A percentile compares a stretch with the other conserved stretches of the same genome.
Evolutionary conservation across 164 flowering plant genomes (phyloP).

Genomic region (Annona squamosa): DNA sequence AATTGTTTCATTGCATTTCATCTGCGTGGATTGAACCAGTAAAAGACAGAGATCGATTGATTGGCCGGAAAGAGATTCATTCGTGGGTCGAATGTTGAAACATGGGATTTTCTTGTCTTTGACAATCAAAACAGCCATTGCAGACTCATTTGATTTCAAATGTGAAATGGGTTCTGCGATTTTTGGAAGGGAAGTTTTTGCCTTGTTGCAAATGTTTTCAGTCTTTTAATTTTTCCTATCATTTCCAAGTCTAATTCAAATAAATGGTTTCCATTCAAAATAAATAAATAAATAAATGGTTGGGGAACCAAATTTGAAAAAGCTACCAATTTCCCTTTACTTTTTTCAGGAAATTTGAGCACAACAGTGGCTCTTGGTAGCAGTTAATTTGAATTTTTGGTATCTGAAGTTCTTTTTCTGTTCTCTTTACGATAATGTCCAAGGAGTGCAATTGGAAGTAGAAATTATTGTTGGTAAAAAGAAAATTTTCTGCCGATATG

Average conservation of each 20-base stretch:
- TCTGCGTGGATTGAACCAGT: background rate
- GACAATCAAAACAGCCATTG: background rate
- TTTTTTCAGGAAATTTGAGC: background rate
- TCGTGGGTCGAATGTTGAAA: background rate
- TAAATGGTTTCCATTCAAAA: too few species aligned
- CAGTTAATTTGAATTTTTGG: background rate
- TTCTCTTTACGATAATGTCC: background rate
- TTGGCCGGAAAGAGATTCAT: background rate
- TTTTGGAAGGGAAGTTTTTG: background rate
- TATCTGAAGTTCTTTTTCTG: background rate
- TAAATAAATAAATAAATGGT: too few species aligned
- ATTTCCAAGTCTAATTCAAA: background rate
- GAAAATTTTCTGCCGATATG: slow-evolving; percentile 17
- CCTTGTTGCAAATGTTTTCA: background rate
- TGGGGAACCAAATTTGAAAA: background rate
- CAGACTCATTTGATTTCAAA: background rate
- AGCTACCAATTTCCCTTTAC: background rate
- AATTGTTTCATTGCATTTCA: background rate
- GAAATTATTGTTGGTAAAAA: background rate
- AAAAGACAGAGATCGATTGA: background rate
- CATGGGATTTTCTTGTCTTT: background rate
- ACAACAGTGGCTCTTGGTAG: background rate
- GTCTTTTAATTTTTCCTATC: background rate
- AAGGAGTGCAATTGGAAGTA: background rate
- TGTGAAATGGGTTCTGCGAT: background rate